Base-by-base conservation (phyloP, 176 grass and related monocot species). In the Bromus sterilis region DNA sequence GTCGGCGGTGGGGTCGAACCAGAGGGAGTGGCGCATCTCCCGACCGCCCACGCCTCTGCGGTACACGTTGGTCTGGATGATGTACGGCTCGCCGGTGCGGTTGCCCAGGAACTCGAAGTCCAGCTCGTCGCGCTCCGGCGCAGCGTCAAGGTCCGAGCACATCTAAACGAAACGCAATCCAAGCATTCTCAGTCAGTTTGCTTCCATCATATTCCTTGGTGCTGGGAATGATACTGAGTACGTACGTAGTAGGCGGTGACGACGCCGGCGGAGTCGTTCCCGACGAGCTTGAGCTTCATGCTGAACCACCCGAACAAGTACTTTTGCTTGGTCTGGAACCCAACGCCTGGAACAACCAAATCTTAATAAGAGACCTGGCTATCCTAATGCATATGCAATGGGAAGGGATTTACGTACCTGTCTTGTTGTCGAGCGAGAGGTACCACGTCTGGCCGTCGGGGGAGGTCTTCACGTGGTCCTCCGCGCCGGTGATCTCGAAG, bases 91-190 rank as follows among this genome's bases (percentile, higher is more conserved):
- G 14, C 93, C 96, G 2, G 93, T 86, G 35, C 96, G 91, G 88
- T 99, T 98, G 21, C 96, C 96, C 87, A 98, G 89, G 86, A 98
- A 98, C 85, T 98, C 96, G 65, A 98, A 98, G 78, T 98, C 96
- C 66, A 98, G 81, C 82, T 98, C 93, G 60, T 98, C 96, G 1
- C 96, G 87, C 77, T 85, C 74, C 6, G 93, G 90, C 33, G 83
- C 91, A 5, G 96, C 96, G 42, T 88, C 93, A 11, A 93, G 26
- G 84, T 99, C 93, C 0, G 96, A 99, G 87, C 96, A 99, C 96
- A 99, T 99, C 96, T 98, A 83, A 20, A 60, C 14, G 26, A 29
- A 20, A 32, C 6, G 12, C 28, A 16, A 10, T 9, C 48, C 0
- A n/a, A n/a, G n/a, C n/a, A 53, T 53, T 53, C 2, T 56, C 9